A percentile compares a stretch with the other conserved stretches of the same genome.
phyloP scores from a whole-genome alignment of 306 rosid species.

The Trifolium subterraneum region DNA sequence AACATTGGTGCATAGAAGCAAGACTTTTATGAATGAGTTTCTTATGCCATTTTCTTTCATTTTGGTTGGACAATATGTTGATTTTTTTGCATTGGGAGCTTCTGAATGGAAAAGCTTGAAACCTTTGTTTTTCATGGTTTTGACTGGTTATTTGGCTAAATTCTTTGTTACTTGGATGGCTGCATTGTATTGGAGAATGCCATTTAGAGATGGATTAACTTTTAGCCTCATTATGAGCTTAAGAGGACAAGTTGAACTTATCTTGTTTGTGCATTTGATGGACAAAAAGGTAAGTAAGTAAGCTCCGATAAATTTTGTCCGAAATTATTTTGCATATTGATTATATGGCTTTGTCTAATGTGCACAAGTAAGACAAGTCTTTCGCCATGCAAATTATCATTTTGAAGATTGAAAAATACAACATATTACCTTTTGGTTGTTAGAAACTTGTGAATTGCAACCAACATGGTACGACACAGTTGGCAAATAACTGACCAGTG shows the following conservation, averaged over 20 bases:
- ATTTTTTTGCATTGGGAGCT: constrained; percentile 45
- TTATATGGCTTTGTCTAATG: no score
- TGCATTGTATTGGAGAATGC: constrained; percentile 49
- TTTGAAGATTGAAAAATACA: no score
- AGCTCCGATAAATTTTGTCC: not conserved
- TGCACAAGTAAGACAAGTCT: no score
- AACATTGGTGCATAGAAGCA: constrained; percentile 48
- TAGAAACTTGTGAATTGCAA: no score
- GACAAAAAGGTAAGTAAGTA: constrained; percentile 67
- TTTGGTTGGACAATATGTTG: constrained; percentile 54
- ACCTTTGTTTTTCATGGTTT: constrained; percentile 55
- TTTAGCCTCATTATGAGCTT: constrained; percentile 64
- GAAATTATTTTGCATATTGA: no score
- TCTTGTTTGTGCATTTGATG: constrained; percentile 67
- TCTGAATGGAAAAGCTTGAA: constrained; percentile 51
- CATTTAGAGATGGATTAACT: constrained; percentile 59
- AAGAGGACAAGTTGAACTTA: constrained; percentile 71
- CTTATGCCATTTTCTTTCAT: constrained; percentile 69
- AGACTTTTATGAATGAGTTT: constrained; percentile 53
- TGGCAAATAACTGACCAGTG: no score
- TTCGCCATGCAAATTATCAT: no score
- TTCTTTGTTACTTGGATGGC: constrained; percentile 43
- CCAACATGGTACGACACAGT: no score
- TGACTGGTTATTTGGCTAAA: constrained; percentile 53
- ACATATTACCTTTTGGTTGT: no score